These are phyloP conservation scores for Pyrus pyrifolia DNA, from an alignment of 306 rosid species.

Conservation along the genomic window DNA sequence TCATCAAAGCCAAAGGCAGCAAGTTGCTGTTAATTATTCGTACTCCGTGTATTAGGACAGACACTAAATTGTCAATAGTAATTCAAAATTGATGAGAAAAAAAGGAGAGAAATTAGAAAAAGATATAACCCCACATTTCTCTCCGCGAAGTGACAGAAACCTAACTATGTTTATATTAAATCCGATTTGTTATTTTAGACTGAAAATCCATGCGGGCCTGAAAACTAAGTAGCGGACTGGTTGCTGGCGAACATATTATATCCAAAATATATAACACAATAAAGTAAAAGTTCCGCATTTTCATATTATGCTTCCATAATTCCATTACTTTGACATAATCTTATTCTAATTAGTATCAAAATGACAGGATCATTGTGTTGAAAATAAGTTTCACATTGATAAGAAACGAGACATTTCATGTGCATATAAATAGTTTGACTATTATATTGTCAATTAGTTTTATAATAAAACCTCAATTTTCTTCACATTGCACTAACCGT, in stretches of 20 bases:
- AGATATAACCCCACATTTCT: conserved; percentile 38
- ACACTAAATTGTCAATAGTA: background rate
- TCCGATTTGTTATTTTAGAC: conserved; percentile 3
- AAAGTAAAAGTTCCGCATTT: background rate
- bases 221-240: background rate
- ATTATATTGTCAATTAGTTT: too few relatives aligned
- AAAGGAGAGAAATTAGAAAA: background rate
- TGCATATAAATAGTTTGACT: too few relatives aligned
- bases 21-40: background rate
- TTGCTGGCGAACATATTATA: background rate
- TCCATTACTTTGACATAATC: conserved; percentile 9
- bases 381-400: too few relatives aligned
- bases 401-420: too few relatives aligned
- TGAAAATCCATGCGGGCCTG: conserved; percentile 29
- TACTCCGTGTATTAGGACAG: conserved; percentile 1
- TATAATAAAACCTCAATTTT: too few relatives aligned
- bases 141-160: conserved; percentile 41
- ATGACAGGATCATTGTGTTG: background rate
- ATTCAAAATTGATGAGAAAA: conserved; percentile 9
- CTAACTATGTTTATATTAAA: conserved; percentile 31
- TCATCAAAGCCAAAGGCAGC: background rate
- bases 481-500: too few relatives aligned
- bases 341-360: background rate
- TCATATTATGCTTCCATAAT: background rate
- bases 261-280: background rate